Evolutionary conservation across 768 basidiomycete genomes (phyloP), one percentile per base, ranked within the genome.

Genomic region (Collybia sp.): DNA sequence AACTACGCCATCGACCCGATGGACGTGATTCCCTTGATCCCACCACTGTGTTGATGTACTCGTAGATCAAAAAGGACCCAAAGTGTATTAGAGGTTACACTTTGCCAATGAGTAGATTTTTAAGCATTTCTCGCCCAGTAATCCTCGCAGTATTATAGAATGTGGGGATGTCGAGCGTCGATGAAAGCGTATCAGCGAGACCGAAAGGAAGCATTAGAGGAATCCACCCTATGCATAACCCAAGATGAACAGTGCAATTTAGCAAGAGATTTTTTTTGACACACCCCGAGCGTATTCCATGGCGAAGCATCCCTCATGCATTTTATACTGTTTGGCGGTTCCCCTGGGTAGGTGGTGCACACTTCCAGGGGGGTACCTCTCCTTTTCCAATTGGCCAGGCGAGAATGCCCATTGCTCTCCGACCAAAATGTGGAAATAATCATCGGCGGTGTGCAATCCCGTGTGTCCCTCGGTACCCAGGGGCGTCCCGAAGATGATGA

Each of bases 121-220:
- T 70, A 44, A 85, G 66, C 63, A 89, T 96, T 70, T 96, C 93
- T 49, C 91, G 73, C 4, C 65, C 93, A 0, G 92, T 90, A 50
- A 95, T 76, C 25, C 80, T 68, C 6, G 75, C 68, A 0, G 93
- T 97, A 54, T 83, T 72, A 61, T 84, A 93, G 43, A 96, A 66
- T 1, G 93, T 89, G 12, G 78, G 77, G 47, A 91, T 53, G 67
- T 99, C 95, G 15, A 97, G 79, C 2, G 95, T 97, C 12, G 95
- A 97, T 12, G 83, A 79, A 42, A 98, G 55, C 3, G 72, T 73
- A 64, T 99, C 96, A 20, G 85, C 83, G 46, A 93, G 76, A 0
- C 96, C 96, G 56, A 99, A 97, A 0, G 93, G 93, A 50, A 97
- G 62, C 95, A 97, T 97, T 38, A 85, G 69, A 0, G 96, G 95